Evolutionary conservation across 78 protist genomes (phyloP), one percentile per base, ranked within the genome.

Genomic region (Reticulomyxa filosa): DNA sequence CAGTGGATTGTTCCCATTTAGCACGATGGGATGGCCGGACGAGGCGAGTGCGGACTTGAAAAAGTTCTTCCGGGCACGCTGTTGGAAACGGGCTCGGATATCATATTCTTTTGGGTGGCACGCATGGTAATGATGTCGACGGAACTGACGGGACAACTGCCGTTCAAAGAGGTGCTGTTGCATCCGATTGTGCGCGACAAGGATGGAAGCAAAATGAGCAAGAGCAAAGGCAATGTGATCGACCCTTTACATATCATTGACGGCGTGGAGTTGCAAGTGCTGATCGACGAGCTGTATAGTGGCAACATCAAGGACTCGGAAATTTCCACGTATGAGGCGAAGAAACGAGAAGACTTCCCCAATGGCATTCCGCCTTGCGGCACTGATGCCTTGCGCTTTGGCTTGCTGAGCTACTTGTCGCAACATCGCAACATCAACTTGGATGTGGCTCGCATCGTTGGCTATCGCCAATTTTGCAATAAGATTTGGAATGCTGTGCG

Each of bases 41-140:
- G 11, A 55, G 10, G 8, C 10, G 10, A 17, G 29, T n/a, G 50
- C 17, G 17, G 17, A n/a, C 50, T n/a, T n/a, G 50, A n/a, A 42
- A 17, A 42, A 42, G 17, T 42, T 17, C 17, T 42, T 17, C 50
- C 50, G 17, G 50, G 50, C 17, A 17, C 17, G 29, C 50, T 42
- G 50, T 42, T 96, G 37, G 99, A 96, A 77, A 97, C 99, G 4
- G 99, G 99, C 42, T 64, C 75, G 46, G 99, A 97, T 75, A 97
- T 97, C 53, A 69, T 97, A 29, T 97, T 97, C 97, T 97, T 97
- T 87, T 97, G 99, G 99, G 99, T 93, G 2, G 99, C 99, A 5
- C 73, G 99, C 22, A 97, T 97, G 99, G 96, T 97, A 23, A 89
- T 97, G 97, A 10, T 55, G 13, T 55, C 75, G 13, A 8, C 67